These are phyloP conservation scores for Garcia nutans DNA, from an alignment of 345 rosid genomes.

Conservation along the genomic window DNA sequence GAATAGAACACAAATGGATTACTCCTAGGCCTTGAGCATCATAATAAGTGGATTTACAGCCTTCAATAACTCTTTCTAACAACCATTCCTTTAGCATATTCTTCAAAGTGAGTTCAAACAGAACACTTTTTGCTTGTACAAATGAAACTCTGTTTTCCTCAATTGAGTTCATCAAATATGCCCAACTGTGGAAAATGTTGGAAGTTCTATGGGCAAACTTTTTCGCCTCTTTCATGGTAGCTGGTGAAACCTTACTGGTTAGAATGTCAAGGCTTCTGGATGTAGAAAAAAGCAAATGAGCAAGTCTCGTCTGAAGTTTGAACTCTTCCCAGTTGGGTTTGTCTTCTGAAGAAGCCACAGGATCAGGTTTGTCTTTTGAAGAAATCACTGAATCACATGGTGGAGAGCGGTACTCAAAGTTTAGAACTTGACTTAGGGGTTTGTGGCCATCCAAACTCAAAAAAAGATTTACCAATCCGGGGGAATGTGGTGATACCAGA, in stretches of 20 bases:
- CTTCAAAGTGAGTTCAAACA: constrained; percentile 71
- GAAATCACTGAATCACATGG: constrained; percentile 32
- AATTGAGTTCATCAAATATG: constrained; percentile 56
- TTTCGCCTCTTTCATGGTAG: constrained; percentile 57
- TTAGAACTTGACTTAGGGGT: constrained; percentile 74
- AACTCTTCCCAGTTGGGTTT: constrained; percentile 66
- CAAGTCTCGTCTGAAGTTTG: constrained; percentile 73
- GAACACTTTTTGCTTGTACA: constrained; percentile 59
- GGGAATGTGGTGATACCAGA: constrained; percentile 58
- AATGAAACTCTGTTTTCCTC: constrained; percentile 48
- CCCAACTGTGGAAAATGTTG: constrained; percentile 59
- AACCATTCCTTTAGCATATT: constrained; percentile 84
- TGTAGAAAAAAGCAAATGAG: constrained; percentile 67
- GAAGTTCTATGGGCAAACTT: constrained; percentile 52
- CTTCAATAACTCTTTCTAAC: constrained; percentile 69
- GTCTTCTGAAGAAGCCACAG: constrained; percentile 40
- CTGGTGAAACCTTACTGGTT: constrained; percentile 50
- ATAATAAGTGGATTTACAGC: constrained; percentile 52
- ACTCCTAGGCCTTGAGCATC: constrained; percentile 83
- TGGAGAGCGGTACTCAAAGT: constrained; percentile 66
- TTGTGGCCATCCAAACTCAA: constrained; percentile 74
- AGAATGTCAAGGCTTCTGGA: constrained; percentile 57
- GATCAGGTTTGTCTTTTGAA: constrained; percentile 44
- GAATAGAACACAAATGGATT: constrained; percentile 83
- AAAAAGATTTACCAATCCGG: constrained; percentile 64